Evolutionary conservation across 306 rosid genomes (phyloP).

Genomic region (Begonia peltatifolia): DNA sequence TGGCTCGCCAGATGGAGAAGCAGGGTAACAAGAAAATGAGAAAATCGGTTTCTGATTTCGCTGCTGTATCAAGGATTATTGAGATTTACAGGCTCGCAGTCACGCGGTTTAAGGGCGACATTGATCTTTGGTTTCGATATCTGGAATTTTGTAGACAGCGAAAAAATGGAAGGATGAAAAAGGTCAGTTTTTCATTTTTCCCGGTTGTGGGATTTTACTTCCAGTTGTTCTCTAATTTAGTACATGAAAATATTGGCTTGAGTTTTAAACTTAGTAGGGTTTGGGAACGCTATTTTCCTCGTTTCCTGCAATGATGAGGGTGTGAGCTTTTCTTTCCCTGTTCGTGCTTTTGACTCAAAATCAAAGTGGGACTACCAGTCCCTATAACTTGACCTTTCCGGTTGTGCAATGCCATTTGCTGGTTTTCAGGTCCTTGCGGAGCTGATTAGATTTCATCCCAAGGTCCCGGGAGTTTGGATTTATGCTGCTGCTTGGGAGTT

Average conservation of each 20-base stretch:
- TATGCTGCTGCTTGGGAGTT: constrained; percentile 99
- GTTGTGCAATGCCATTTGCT: no score
- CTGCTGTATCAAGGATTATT: constrained; percentile 27
- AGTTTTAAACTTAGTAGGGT: no score
- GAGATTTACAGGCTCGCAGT: constrained; percentile 31
- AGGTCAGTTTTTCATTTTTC: constrained; percentile 19
- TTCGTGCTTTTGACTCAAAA: no score
- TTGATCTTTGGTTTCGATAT: constrained; percentile 47
- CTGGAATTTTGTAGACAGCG: constrained; percentile 57
- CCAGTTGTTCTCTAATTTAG: not conserved
- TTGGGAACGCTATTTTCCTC: no score
- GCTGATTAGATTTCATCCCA: constrained; percentile 71
- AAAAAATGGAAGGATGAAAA: constrained; percentile 72
- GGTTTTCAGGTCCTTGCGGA: constrained; percentile 56
- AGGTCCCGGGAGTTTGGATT: constrained; percentile 79
- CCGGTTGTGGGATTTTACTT: not conserved
- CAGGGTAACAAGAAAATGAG: constrained; percentile 26
- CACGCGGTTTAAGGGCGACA: constrained; percentile 33
- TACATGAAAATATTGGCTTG: not conserved
- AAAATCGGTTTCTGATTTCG: constrained; percentile 28
- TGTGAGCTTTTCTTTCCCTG: no score
- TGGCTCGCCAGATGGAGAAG: constrained; percentile 17
- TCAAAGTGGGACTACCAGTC: no score
- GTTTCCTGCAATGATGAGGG: no score
- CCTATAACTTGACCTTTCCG: no score